Evolutionary conservation across 106 monocot genomes (phyloP), one percentile per base, ranked within the genome.

Genomic region (Posidonia australis): DNA sequence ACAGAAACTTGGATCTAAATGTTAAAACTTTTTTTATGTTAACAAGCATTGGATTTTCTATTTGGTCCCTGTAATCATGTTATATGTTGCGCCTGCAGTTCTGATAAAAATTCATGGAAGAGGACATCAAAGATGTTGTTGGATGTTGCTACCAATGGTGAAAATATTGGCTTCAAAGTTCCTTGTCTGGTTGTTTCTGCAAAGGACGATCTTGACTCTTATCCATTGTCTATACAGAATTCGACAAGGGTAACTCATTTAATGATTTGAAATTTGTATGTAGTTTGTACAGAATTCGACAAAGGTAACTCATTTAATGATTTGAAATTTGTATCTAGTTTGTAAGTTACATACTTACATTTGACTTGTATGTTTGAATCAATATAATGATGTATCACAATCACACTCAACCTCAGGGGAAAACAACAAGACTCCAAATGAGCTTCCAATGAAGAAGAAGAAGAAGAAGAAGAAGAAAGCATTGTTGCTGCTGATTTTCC

Each of bases 181-280:
- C 63, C 63, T 45, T 63, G 63, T 20, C 63, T 63, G 11, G 13
- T 63, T 63, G 20, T 63, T 63, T 63, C 63, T 13, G 63, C 44
- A 21, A 63, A 63, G 63, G 63, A 63, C 22, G 63, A 63, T 63
- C 63, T 63, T 63, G 44, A 45, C 19, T 42, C 44, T 44, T 63
- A 44, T 45, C 63, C 63, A 45, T 45, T 43, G 63, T 41, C 63
- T 21, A 45, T 63, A 63, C 63, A 63, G 44, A 42, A 63, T 63
- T 44, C 63, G 44, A 45, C 63, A 63, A 43, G 63, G 65, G 48
- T 65, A 85, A 64, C 26, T 36, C 36, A n/a, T 36, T 36, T 36
- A 7, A 7, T 6, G 67, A 21, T 13, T 29, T 36, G 36, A 36
- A 36, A 36, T 36, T 7, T 36, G n/a, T n/a, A n/a, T n/a, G n/a